A percentile compares a stretch with the other conserved stretches of the same genome.
Conservation (phyloP, 768 basidiomycete genomes). For the Collybia nuda region DNA sequence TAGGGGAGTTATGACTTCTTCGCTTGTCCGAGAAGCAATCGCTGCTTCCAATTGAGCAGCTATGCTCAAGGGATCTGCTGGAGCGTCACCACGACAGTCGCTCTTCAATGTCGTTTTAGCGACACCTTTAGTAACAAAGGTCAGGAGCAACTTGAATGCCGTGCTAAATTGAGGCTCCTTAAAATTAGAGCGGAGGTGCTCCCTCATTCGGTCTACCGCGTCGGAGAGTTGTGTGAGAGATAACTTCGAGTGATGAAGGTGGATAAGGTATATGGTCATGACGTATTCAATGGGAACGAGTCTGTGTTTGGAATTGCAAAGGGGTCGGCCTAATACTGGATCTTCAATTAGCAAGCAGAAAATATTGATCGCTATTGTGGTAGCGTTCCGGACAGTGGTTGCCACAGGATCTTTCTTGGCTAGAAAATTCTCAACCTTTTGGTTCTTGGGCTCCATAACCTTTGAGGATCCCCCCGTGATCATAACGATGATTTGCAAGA, state of each 20-base stretch:
- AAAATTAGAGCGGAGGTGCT: background rate
- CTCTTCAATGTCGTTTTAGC: conserved; percentile 1
- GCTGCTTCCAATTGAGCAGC: background rate
- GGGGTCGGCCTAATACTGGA: conserved; percentile 5
- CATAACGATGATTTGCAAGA: too few species aligned
- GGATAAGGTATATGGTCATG: conserved; percentile 41
- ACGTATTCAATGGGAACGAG: conserved; percentile 46
- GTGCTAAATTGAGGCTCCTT: conserved; percentile 2
- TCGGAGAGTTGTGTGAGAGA: conserved; percentile 41
- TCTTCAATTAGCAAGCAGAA: conserved; percentile 18
- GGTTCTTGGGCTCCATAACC: conserved; percentile 16
- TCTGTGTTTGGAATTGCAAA: conserved; percentile 17
- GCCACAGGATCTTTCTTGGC: conserved; percentile 3
- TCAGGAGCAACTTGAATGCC: conserved; percentile 6
- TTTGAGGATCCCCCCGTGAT: background rate
- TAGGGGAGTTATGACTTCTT: background rate
- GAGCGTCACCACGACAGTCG: background rate
- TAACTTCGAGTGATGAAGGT: conserved; percentile 26
- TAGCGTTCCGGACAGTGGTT: background rate
- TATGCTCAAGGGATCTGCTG: background rate
- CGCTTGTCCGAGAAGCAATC: background rate
- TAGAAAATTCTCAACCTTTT: conserved; percentile 25
- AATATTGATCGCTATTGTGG: conserved; percentile 13
- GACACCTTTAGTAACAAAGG: conserved; percentile 8
- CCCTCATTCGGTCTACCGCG: conserved; percentile 35